A percentile compares a stretch with the other conserved stretches of the same genome.
These are phyloP conservation scores for Thamnidium elegans DNA, from an alignment of 192 early-diverging fungal genomes.

Conservation along the genomic window DNA sequence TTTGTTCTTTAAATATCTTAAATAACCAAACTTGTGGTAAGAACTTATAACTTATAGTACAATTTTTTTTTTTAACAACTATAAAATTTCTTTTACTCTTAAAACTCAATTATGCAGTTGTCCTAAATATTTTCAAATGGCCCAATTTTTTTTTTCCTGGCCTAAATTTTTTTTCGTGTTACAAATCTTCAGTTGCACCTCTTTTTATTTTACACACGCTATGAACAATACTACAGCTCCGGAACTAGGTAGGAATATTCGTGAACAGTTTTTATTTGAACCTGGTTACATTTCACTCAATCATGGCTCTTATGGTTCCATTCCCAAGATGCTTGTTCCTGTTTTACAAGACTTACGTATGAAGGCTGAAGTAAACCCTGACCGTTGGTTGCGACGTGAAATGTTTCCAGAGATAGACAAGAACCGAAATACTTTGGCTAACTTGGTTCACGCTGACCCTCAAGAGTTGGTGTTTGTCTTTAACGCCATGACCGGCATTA, in stretches of 20 bases:
- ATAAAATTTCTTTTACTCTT: too few relatives aligned
- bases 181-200: too few relatives aligned
- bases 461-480: slow-evolving; percentile 54
- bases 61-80: too few relatives aligned
- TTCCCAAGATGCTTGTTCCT: slow-evolving; percentile 27
- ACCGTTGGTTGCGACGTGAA: slow-evolving; percentile 50
- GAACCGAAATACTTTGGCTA: slow-evolving; percentile 36
- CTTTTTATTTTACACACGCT: too few relatives aligned
- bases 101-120: too few relatives aligned
- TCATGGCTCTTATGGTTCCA: slow-evolving; percentile 62
- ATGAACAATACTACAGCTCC: too few relatives aligned
- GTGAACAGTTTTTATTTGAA: slow-evolving; percentile 49
- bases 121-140: too few relatives aligned
- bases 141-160: too few relatives aligned
- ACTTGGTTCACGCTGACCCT: slow-evolving; percentile 46
- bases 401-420: slow-evolving; percentile 30
- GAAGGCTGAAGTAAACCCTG: slow-evolving; percentile 41
- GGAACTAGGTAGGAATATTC: slow-evolving; percentile 42
- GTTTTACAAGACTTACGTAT: slow-evolving; percentile 22
- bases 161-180: too few relatives aligned
- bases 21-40: too few relatives aligned
- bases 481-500: slow-evolving; percentile 58
- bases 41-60: too few relatives aligned
- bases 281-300: slow-evolving; percentile 52
- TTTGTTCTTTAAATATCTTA: too few relatives aligned